Evolutionary conservation across 2,329 filamentous ascomycete genomes (phyloP), one percentile per base, ranked within the genome.

Genomic region (Ceratocystis albifundus): DNA sequence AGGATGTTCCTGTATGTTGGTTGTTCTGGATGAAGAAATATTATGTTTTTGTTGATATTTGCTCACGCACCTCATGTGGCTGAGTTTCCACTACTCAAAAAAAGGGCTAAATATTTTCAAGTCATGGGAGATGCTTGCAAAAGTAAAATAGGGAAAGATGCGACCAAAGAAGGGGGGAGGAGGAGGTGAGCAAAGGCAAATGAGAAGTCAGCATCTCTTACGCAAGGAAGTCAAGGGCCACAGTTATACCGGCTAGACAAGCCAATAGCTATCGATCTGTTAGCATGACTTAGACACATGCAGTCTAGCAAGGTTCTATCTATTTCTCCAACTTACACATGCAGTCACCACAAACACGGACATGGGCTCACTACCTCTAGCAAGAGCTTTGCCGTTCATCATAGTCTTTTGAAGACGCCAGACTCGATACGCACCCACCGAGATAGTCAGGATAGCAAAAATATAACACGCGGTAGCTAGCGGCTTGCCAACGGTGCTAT

Each of bases 401-500:
- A 76, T 70, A 2, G 69, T 70, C 6, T 69, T 63, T 55, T 76
- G 75, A 45, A 73, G 70, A 17, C 73, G 71, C 74, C 73, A 76
- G 6, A 69, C 69, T 3, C 74, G 72, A 36, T 70, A 66, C 1
- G 72, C 71, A 2, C 75, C 75, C 0, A 75, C 69, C 7, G 74
- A 28, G 1, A 75, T 69, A 1, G 72, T 74, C 62, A 72, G 73
- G 1, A 80, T 75, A 3, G 79, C 76, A 41, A 75, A 74, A 1
- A 69, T 70, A 62, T 77, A 77, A 65, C 78, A 78, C 4, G 76
- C 71, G 10, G 72, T 74, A 2, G 78, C 74, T 3, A 90, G 74
- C 0, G 87, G 85, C 66, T 82, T 80, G 2, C 85, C 86, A 2
- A 88, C 75, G 10, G 79, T 74, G 68, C 79, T 82, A 72, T 84